Base-by-base conservation (phyloP, 371 early-diverging fungal genomes). In the Apophysomyces ossiformis region DNA sequence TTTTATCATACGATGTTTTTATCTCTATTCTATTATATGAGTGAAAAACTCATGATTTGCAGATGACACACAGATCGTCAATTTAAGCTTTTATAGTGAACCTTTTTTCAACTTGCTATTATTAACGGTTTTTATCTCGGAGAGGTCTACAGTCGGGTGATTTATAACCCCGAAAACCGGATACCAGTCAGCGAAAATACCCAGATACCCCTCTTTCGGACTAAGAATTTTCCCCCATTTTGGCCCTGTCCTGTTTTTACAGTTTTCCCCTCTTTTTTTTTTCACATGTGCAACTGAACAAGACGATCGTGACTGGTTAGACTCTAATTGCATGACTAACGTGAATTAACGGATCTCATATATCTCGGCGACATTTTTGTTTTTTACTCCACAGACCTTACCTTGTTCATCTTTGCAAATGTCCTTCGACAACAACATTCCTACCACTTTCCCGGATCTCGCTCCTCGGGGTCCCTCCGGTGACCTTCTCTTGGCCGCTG, bases 391-490 rank as follows among this genome's bases (percentile, higher is more conserved):
- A 21, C 21, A 9, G n/a, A 50, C 54, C 54, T 50, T 50, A 18
- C 54, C 32, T 26, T 26, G 32, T 21, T 50, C 54, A 50, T 50
- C 54, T 26, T 26, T 32, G 9, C 21, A 47, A 47, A 76, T 76
- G 77, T 56, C 69, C 57, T 68, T 70, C 38, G 58, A 75, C 60
- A 77, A 81, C 56, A 78, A 78, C 68, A 63, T 73, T 12, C 69
- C 82, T 36, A 78, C 76, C 7, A 73, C 67, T 43, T 87, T 88
- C 73, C 88, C 88, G 11, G 68, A 80, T 45, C 72, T 87, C 15
- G 72, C 71, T 26, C 85, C 89, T 6, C 75, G 76, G 26, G 85
- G 78, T 7, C 89, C 89, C 13, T 79, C 83, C 58, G 89, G 89
- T 46, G 78, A 78, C n/a, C 78, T 85, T 16, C 69, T 87, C 45